These are phyloP conservation scores for Fraxinus floribunda DNA, from an alignment of 305 asterid genomes.

Conservation along the genomic window DNA sequence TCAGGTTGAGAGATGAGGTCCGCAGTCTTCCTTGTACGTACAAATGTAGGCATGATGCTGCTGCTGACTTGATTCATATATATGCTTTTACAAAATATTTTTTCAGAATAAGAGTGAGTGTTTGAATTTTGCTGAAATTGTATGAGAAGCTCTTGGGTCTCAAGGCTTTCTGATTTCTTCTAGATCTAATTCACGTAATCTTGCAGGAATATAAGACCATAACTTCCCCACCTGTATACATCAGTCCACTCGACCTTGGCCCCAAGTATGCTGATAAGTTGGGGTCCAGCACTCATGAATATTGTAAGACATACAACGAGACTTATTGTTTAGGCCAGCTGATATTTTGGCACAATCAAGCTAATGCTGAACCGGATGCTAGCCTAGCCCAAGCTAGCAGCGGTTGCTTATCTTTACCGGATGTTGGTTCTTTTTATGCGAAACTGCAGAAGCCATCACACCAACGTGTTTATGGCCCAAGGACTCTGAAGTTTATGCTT, in stretches of 20 bases:
- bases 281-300: conserved; percentile 82
- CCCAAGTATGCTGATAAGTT: conserved; percentile 82
- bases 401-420: conserved; percentile 95
- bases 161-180: conserved; percentile 11
- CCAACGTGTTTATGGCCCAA: conserved; percentile 91
- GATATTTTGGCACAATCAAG: conserved; percentile 84
- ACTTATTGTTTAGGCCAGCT: conserved; percentile 93
- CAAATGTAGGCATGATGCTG: conserved; percentile 95
- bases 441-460: conserved; percentile 90
- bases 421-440: conserved; percentile 87
- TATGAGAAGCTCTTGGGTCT: conserved; percentile 5
- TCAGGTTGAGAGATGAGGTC: conserved; percentile 98
- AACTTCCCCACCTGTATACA: conserved; percentile 90
- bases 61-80: conserved; percentile 95
- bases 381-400: conserved; percentile 71
- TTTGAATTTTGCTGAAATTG: conserved; percentile 11
- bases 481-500: conserved; percentile 82
- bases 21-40: conserved; percentile 85
- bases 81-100: conserved; percentile 84
- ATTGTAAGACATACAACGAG: conserved; percentile 84
- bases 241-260: conserved; percentile 92
- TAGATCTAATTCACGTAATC: conserved; percentile 14
- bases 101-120: conserved; percentile 73
- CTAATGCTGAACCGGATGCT: conserved; percentile 75
- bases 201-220: conserved; percentile 80